Evolutionary conservation across 2,329 filamentous ascomycete species (phyloP).

Genomic region (Fusarium globosum): DNA sequence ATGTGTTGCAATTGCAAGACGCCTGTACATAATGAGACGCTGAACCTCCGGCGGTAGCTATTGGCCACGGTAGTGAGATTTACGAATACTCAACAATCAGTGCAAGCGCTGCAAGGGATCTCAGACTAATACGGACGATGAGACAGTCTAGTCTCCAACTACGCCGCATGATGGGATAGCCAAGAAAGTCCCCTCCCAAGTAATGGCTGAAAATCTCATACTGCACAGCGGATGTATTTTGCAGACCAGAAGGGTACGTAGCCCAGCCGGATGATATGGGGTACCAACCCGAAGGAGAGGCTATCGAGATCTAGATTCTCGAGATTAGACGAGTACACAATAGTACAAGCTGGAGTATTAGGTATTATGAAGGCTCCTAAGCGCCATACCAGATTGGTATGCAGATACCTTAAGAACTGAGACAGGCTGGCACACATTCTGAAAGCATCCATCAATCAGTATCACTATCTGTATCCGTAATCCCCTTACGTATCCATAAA

Average conservation of each 20-base stretch:
- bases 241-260: neutral
- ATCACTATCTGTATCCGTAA: neutral
- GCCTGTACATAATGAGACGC: constrained; percentile 6
- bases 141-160: constrained; percentile 7
- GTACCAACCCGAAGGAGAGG: neutral
- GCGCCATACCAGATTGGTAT: neutral
- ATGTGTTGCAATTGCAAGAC: constrained; percentile 1
- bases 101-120: constrained; percentile 2
- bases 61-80: neutral
- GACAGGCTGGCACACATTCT: neutral
- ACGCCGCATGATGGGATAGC: constrained; percentile 5
- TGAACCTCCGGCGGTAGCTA: neutral
- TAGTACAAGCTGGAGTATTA: neutral
- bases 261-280: constrained; percentile 2
- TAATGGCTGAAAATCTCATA: neutral
- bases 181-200: neutral
- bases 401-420: neutral
- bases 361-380: neutral
- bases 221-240: neutral
- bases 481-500: neutral
- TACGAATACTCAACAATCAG: constrained; percentile 1
- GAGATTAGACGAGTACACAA: constrained; percentile 26
- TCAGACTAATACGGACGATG: neutral
- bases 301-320: constrained; percentile 35
- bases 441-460: neutral